Evolutionary conservation across 371 early-diverging fungal species (phyloP).

Genomic region (Actinomortierella wolfii): DNA sequence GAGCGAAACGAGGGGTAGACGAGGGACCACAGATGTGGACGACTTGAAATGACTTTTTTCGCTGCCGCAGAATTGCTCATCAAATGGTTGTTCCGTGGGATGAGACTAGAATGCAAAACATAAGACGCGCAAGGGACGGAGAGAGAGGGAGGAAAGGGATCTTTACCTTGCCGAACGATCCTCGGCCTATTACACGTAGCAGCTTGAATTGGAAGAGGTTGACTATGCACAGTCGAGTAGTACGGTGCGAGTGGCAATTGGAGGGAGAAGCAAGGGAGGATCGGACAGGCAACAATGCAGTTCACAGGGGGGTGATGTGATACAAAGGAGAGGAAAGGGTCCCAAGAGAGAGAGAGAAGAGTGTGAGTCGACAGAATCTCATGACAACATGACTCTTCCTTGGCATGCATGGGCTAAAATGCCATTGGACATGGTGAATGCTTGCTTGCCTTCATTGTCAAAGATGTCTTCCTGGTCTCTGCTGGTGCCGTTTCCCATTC

Average conservation of each 20-base stretch:
- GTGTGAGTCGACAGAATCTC: neutral
- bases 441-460: slow-evolving; percentile 43
- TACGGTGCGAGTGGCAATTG: neutral
- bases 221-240: slow-evolving; percentile 44
- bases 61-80: too few species aligned
- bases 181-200: slow-evolving; percentile 70
- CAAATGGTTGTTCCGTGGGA: too few species aligned
- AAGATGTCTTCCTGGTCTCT: slow-evolving; percentile 42
- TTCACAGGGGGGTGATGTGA: neutral
- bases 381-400: too few species aligned
- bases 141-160: neutral
- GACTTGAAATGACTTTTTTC: too few species aligned
- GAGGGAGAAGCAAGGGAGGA: neutral
- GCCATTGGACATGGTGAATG: neutral
- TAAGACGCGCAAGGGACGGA: neutral
- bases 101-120: neutral
- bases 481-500: slow-evolving; percentile 38
- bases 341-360: neutral
- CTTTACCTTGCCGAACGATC: slow-evolving; percentile 80
- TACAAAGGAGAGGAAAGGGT: neutral
- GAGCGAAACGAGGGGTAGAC: too few species aligned
- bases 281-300: neutral
- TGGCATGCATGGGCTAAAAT: neutral
- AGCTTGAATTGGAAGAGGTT: slow-evolving; percentile 73
- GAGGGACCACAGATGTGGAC: too few species aligned